Evolutionary conservation across 225 moss, liverwort and hornwort genomes (phyloP), one percentile per base, ranked within the genome.

Genomic region (Rhytidiadelphus loreus): DNA sequence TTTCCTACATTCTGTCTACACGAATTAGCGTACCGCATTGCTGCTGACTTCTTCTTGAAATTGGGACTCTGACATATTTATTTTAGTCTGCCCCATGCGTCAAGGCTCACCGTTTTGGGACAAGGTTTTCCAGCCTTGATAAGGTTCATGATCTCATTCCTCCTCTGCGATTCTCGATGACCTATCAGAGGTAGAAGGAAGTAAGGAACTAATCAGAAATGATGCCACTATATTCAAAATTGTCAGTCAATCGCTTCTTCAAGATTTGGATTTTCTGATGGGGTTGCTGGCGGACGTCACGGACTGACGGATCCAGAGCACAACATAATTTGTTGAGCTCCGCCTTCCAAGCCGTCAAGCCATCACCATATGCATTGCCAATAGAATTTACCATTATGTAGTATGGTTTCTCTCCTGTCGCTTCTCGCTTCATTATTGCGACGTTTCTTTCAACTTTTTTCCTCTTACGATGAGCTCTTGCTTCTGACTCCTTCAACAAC

Each of bases 51-150:
- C 17, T 4, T 33, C 3, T 16, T 5, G 60, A 60, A 60, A 26
- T 33, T 64, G 16, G 33, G 1, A 33, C 64, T 64, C 0, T 13
- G 0, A 10, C 8, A 17, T 33, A 18, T 12, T 1, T 7, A 0
- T 26, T 4, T 5, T 12, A 60, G 6, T 60, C 12, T 60, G 0
- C 16, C 53, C 53, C 53, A 53, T 4, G 11, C 53, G 5, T 53
- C 53, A 11, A 4, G 16, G 16, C 16, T 53, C 53, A 53, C 53
- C 5, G 15, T 16, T 15, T 16, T 53, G 2, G 53, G 53, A 53
- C 53, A 16, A 15, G 53, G 14, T 53, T 16, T 53, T 0, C 29
- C 13, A 3, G 7, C 28, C 28, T 5, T 28, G 6, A 28, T 61
- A 9, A 46, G 46, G 46, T 53, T 53, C 53, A 37, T 69, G 2